Evolutionary conservation across 2,329 filamentous ascomycete genomes (phyloP), one percentile per base, ranked within the genome.

Genomic region (Fusarium hainanense): DNA sequence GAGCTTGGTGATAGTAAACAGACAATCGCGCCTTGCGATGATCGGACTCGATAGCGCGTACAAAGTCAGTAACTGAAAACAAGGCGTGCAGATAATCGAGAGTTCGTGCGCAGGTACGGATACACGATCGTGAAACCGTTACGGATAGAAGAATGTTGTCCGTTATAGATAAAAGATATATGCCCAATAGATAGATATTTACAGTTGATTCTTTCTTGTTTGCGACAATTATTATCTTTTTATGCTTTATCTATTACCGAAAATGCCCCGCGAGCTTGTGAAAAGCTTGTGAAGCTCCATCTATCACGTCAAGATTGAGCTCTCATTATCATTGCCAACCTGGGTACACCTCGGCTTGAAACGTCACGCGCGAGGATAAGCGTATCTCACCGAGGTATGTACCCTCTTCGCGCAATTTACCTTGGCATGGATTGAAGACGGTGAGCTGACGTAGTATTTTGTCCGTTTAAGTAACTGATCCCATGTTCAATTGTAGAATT

Each of bases 281-380:
- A 69, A 70, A 69, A 67, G 66, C 67, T 70, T 69, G 67, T 69
- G 67, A 69, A 64, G 44, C 63, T 57, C 63, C 48, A 59, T 52
- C 49, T 21, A 41, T 61, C 54, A 52, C 55, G 46, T 63, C 64
- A 52, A 67, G 21, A 58, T 51, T 30, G 49, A 68, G 57, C 52
- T 68, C 40, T 52, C 64, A 20, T 43, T 58, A 28, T 43, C 40
- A 41, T 54, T 51, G 23, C 63, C 58, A 49, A 27, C 54, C 66
- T 62, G 57, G 63, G 64, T 67, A 58, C 66, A 66, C 67, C 67
- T 69, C 67, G 67, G 67, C 54, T 54, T 40, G 65, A 18, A 69
- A 58, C 67, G 62, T 70, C 67, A 69, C 62, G 62, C 67, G 66
- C 25, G 25, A 28, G 44, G 44, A 47, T 28, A 41, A 27, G 47